Base-by-base conservation (phyloP, 2,329 filamentous ascomycete species). In the Fusarium newnesense region DNA sequence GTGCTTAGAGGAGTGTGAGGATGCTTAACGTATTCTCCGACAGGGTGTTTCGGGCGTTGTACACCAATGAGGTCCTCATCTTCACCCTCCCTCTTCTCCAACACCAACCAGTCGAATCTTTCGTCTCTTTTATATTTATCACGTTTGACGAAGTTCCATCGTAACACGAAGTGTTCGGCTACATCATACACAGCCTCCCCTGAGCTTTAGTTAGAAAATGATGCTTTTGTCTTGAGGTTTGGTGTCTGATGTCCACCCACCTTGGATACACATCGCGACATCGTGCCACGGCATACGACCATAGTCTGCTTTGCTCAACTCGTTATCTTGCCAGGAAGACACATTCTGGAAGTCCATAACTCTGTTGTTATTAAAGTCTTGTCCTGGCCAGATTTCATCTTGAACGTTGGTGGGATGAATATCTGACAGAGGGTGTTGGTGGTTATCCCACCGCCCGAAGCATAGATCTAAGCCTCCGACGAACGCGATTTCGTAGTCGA, bases 231-330 rank as follows among this genome's bases (percentile, higher is more conserved):
- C 28, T 16, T 36, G 47, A 15, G 12, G 9, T 40, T 19, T 24
- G 28, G 21, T 18, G 13, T 34, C n/a, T 42, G 18, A 19, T 19
- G 7, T 28, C 2, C 44, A 47, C 63, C n/a, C 32, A 66, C 64
- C 64, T 67, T 67, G 64, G 2, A 67, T 67, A 9, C 63, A 18
- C 64, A 67, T 68, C 1, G 94, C 88, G 7, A 98, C 95, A 80
- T 99, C 96, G 79, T 98, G 95, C 96, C 96, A 99, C 1, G 96
- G 96, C 96, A 99, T 98, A 36, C 96, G 92, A 12, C 95, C 95
- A 77, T 92, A 97, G 54, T 97, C 94, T 7, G 93, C 91, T 83
- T 98, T 98, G 81, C 91, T 94, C 21, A 98, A 85, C 80, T 97
- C 94, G 75, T 99, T 98, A 56, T 92, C 90, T 81, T 96, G 94